These are phyloP conservation scores for Calycina herbarum DNA, from an alignment of 2,329 filamentous ascomycete genomes.

Conservation along the genomic window DNA sequence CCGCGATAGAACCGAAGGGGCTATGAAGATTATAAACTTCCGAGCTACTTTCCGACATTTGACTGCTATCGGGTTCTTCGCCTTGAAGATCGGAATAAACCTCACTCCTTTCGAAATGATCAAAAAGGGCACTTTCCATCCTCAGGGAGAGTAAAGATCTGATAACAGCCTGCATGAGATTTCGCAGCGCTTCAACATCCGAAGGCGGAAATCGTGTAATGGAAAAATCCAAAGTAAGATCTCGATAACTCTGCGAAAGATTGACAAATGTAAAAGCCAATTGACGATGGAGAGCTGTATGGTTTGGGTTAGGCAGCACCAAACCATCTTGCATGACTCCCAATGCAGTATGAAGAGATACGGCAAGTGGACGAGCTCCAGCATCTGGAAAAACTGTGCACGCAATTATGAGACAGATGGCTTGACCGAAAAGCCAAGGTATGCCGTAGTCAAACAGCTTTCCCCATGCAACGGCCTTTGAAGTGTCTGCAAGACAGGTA, in stretches of 20 bases:
- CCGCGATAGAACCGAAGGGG: not conserved
- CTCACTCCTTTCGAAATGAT: slow-evolving; percentile 30
- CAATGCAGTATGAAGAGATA: slow-evolving; percentile 49
- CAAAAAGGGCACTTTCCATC: slow-evolving; percentile 49
- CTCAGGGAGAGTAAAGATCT: slow-evolving; percentile 54
- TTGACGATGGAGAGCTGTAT: slow-evolving; percentile 42
- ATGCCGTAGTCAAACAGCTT: slow-evolving; percentile 54
- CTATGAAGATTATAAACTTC: not conserved
- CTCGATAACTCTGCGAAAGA: slow-evolving; percentile 55
- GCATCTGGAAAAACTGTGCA: slow-evolving; percentile 53
- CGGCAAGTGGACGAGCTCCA: slow-evolving; percentile 53
- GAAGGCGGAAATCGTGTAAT: slow-evolving; percentile 52
- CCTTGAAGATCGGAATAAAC: not conserved
- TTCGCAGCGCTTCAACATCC: slow-evolving; percentile 52
- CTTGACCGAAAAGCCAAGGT: slow-evolving; percentile 57
- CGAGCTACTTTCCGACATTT: not conserved
- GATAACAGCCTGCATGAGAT: slow-evolving; percentile 56
- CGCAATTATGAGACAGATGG: slow-evolving; percentile 51
- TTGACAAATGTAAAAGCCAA: slow-evolving; percentile 55
- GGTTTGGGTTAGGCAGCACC: slow-evolving; percentile 40
- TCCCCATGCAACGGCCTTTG: slow-evolving; percentile 46
- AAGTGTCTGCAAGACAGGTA: slow-evolving; percentile 52
- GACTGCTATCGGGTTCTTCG: not conserved
- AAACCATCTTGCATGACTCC: slow-evolving; percentile 46
- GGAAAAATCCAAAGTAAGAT: slow-evolving; percentile 57